These are phyloP conservation scores for Carex arenaria DNA, from an alignment of 202 grass and related monocot species.

Conservation along the genomic window DNA sequence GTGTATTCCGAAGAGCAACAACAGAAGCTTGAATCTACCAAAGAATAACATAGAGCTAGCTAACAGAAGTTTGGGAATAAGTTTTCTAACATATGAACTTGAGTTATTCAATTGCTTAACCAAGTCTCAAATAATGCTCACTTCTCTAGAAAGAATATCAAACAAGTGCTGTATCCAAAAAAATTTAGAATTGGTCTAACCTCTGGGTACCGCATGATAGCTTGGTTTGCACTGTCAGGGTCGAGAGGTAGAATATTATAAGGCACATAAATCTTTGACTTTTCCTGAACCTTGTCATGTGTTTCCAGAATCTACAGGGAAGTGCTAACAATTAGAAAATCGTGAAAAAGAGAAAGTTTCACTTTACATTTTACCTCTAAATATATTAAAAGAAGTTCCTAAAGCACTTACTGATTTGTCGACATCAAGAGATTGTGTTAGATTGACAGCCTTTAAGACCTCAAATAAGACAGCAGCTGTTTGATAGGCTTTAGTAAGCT, in stretches of 20 bases:
- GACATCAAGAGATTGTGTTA: slow-evolving; percentile 79
- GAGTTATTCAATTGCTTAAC: neutral
- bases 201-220: slow-evolving; percentile 86
- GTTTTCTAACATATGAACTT: neutral
- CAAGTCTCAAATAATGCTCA: neutral
- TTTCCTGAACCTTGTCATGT: slow-evolving; percentile 84
- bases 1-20: slow-evolving; percentile 58
- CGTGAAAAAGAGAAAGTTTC: neutral
- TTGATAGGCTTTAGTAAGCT: slow-evolving; percentile 93
- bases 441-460: slow-evolving; percentile 89
- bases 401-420: slow-evolving; percentile 50
- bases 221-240: slow-evolving; percentile 69
- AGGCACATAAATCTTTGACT: slow-evolving; percentile 75
- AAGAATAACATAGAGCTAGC: neutral
- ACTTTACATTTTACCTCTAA: neutral
- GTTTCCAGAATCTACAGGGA: slow-evolving; percentile 62
- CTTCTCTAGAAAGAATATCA: neutral
- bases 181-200: slow-evolving; percentile 25
- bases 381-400: neutral
- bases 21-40: slow-evolving; percentile 88
- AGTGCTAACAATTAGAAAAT: neutral
- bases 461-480: slow-evolving; percentile 90
- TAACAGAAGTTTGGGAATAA: neutral
- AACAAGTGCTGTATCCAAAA: neutral
- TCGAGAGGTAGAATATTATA: slow-evolving; percentile 97